Evolutionary conservation across 2,329 filamentous ascomycete genomes (phyloP).

Genomic region (Ophiostoma sp.): DNA sequence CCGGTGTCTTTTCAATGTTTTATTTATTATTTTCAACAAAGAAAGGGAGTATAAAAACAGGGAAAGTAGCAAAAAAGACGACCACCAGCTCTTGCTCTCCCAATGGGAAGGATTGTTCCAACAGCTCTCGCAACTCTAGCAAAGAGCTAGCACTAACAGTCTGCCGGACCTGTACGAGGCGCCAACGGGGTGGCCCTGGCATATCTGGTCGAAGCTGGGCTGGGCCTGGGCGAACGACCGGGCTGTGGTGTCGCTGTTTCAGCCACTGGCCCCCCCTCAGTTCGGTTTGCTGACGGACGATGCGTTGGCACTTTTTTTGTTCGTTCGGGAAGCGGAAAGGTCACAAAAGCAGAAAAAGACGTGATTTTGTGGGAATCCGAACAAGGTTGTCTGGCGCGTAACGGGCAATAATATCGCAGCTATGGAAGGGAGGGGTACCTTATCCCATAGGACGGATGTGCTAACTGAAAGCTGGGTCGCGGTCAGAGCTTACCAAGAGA

Average conservation of each 20-base stretch:
- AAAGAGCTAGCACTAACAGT: slow-evolving; percentile 1
- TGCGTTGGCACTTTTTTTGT: slow-evolving; percentile 1
- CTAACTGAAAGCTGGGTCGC: background rate
- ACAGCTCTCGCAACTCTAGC: background rate
- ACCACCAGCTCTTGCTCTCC: background rate
- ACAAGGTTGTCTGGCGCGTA: slow-evolving; percentile 7
- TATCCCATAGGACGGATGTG: background rate
- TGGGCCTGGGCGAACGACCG: slow-evolving; percentile 7
- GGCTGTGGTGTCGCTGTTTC: slow-evolving; percentile 11
- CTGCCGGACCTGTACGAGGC: background rate
- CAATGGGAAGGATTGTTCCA: background rate
- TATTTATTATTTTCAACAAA: background rate
- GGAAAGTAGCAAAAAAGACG: slow-evolving; percentile 7
- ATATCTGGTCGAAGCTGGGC: background rate
- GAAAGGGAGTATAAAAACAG: background rate
- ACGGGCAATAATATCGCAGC: background rate
- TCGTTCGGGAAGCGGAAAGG: background rate
- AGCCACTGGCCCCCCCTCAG: slow-evolving; percentile 1
- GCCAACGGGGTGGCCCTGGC: slow-evolving; percentile 9
- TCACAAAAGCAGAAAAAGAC: background rate
- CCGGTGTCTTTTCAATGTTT: background rate
- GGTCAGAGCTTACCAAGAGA: background rate
- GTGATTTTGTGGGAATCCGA: slow-evolving; percentile 4
- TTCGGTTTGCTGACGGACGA: slow-evolving; percentile 10
- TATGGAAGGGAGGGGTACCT: background rate